Evolutionary conservation across 495 filamentous ascomycete genomes (phyloP), one percentile per base, ranked within the genome.

Genomic region (Hypoxylon trugodes): DNA sequence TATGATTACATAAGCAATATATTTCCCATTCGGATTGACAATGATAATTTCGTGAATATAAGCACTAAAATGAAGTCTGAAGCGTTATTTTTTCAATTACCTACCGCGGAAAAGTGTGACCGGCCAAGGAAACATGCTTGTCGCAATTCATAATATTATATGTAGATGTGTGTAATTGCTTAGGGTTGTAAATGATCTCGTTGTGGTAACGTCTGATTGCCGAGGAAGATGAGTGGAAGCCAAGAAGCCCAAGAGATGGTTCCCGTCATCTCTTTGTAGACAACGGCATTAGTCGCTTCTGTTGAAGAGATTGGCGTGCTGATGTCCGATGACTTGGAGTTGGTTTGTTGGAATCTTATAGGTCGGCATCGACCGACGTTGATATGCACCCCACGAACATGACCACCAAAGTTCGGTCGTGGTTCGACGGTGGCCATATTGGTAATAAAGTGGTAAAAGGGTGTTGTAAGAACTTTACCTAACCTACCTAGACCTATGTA

Each of bases 301-400:
- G 24, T 25, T 47, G 32, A 46, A 58, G 28, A 42, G 37, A 53
- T 58, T 52, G 37, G 15, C 26, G 42, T 56, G 22, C 30, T 42
- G 47, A 37, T 32, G 57, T 57, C 56, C 26, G 36, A 57, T 47
- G 49, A 57, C 36, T 67, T 61, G 64, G 57, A 67, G 64, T 58
- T 15, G n/a, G 25, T 8, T 16, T 37, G 35, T 38, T 22, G 25
- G 30, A 56, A 22, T 21, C 57, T 58, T 51, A 67, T 67, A 67
- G 64, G 64, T 28, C 48, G 58, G 40, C 25, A 9, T 50, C 26
- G 25, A 33, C 64, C 52, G 56, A 67, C 10, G 40, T 40, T 37
- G 25, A 35, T 55, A 61, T 61, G 57, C 51, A 67, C 64, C 64
- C 64, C 64, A 67, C 64, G 57, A 67, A 61, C 13, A 52, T 43